phyloP scores from a whole-genome alignment of 129 eudicot species.

The Helichrysum umbraculigerum region DNA sequence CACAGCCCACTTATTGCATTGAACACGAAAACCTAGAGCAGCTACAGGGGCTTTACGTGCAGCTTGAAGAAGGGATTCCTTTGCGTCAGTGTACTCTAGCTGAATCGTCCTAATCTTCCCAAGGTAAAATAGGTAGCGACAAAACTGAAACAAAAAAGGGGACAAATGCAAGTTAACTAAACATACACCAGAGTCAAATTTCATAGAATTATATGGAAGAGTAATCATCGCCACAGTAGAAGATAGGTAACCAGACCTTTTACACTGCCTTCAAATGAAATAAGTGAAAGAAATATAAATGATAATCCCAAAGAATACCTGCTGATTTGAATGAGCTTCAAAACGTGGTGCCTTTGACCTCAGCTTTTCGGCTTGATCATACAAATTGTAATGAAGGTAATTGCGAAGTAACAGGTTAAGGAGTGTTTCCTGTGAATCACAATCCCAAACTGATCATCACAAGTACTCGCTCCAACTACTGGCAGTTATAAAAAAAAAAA shows the following conservation, averaged over 20 bases:
- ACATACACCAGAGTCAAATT: background rate
- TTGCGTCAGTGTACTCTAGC: slow-evolving; percentile 96
- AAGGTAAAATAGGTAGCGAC: slow-evolving; percentile 92
- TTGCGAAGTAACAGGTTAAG: slow-evolving; percentile 89
- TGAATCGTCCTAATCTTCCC: slow-evolving; percentile 96
- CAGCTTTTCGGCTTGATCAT: slow-evolving; percentile 97
- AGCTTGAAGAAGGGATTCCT: slow-evolving; percentile 97
- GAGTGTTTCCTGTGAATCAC: slow-evolving; percentile 76
- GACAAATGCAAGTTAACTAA: background rate
- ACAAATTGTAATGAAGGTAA: slow-evolving; percentile 88
- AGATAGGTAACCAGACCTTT: background rate
- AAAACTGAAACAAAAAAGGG: slow-evolving; percentile 55
- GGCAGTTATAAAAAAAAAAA: background rate
- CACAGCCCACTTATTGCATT: slow-evolving; percentile 99
- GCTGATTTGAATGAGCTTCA: slow-evolving; percentile 99
- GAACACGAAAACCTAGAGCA: slow-evolving; percentile 94
- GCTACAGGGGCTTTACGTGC: slow-evolving; percentile 97
- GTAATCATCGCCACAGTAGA: background rate
- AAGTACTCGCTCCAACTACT: background rate
- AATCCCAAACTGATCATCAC: slow-evolving; percentile 2
- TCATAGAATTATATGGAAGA: background rate
- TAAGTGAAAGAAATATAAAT: background rate
- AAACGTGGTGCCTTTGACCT: slow-evolving; percentile 98
- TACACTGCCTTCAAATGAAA: background rate
- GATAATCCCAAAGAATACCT: slow-evolving; percentile 44